Evolutionary conservation across 2,329 filamentous ascomycete species (phyloP).

Genomic region (Arthrobotrys iridis): DNA sequence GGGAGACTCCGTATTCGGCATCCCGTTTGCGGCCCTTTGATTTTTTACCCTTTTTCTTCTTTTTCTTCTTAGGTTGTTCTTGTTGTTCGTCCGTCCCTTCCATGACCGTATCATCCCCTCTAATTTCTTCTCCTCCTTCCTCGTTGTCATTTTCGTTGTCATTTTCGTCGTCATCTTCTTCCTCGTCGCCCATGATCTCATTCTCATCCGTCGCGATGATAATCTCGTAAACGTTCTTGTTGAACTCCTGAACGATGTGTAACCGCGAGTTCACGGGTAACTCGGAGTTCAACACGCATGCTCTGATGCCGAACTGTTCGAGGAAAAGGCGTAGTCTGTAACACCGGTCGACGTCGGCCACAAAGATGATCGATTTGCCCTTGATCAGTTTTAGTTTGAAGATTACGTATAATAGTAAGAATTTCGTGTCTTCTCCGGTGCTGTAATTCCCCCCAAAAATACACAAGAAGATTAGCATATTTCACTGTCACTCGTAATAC

Average conservation of each 20-base stretch:
- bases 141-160: neutral
- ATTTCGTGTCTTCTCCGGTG: conserved; percentile 97
- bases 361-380: conserved; percentile 87
- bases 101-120: conserved; percentile 58
- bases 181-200: conserved; percentile 78
- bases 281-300: conserved; percentile 92
- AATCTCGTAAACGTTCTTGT: conserved; percentile 95
- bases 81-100: conserved; percentile 60
- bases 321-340: conserved; percentile 95
- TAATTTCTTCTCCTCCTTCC: neutral
- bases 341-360: conserved; percentile 85
- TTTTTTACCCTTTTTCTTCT: conserved; percentile 72
- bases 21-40: conserved; percentile 69
- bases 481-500: neutral
- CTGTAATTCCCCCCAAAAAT: too few relatives aligned
- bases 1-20: conserved; percentile 92
- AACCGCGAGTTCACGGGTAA: conserved; percentile 90
- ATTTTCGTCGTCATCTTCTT: conserved; percentile 58
- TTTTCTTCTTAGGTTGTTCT: conserved; percentile 60
- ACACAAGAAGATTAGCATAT: conserved; percentile 50
- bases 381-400: conserved; percentile 95
- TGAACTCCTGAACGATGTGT: conserved; percentile 97
- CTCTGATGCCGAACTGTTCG: conserved; percentile 95
- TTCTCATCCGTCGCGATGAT: conserved; percentile 95
- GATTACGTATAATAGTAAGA: conserved; percentile 89